These are phyloP conservation scores for Coniochaeta sp. DNA, from an alignment of 2,329 filamentous ascomycete species.

Conservation along the genomic window DNA sequence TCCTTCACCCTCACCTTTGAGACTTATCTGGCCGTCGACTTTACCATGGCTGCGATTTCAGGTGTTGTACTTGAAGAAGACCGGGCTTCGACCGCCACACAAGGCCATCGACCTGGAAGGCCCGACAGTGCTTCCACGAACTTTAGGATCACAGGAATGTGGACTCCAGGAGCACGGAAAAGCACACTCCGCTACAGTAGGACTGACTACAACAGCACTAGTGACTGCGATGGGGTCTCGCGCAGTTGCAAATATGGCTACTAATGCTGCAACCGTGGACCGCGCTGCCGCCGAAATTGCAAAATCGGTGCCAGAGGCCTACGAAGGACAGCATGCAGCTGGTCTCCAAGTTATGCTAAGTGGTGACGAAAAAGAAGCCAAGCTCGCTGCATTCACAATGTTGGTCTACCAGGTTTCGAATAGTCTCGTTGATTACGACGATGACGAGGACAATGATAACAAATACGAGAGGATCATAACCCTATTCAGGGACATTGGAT, in stretches of 20 bases:
- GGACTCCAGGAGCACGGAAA: not conserved
- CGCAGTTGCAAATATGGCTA: not conserved
- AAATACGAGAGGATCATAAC: not conserved
- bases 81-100: not conserved
- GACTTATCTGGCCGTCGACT: not conserved
- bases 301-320: not conserved
- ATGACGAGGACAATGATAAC: not conserved
- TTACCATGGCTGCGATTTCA: not conserved
- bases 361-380: not conserved
- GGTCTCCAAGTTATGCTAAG: not conserved
- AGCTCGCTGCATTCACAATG: not conserved
- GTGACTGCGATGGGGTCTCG: not conserved
- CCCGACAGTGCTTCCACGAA: not conserved
- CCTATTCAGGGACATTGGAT: not conserved
- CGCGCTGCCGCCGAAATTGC: not conserved
- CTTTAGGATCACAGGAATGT: not conserved
- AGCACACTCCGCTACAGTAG: not conserved
- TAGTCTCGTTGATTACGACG: not conserved
- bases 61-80: not conserved
- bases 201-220: not conserved
- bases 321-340: not conserved
- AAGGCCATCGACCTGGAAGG: not conserved
- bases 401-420: slow-evolving; percentile 2
- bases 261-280: not conserved
- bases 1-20: not conserved